Evolutionary conservation across 352 stramenopile species (phyloP).

Genomic region (Globisporangium acanthophoron): DNA sequence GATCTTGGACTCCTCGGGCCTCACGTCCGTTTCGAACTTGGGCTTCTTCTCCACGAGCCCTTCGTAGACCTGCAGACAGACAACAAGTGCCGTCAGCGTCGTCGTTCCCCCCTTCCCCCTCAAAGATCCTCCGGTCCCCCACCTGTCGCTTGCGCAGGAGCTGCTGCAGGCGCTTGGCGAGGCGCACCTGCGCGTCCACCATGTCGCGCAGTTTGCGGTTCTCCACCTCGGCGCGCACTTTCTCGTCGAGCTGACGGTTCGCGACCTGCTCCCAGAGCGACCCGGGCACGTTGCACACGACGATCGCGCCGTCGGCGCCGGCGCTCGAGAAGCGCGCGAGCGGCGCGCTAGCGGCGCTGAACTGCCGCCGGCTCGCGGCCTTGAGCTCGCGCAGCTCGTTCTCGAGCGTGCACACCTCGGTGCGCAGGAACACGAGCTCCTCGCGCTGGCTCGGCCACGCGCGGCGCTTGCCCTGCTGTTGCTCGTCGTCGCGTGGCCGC

Average conservation of each 20-base stretch:
- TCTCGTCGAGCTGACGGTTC: slow-evolving; percentile 17
- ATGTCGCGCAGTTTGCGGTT: slow-evolving; percentile 15
- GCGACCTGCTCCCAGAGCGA: slow-evolving; percentile 18
- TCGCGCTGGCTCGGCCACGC: slow-evolving; percentile 16
- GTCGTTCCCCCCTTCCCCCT: neutral
- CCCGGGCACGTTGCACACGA: slow-evolving; percentile 9
- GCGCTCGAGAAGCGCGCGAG: slow-evolving; percentile 7
- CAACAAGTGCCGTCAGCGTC: neutral
- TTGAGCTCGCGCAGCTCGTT: slow-evolving; percentile 16
- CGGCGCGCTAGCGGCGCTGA: slow-evolving; percentile 1
- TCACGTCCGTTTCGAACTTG: slow-evolving; percentile 10
- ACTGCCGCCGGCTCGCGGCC: slow-evolving; percentile 10
- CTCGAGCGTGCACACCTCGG: slow-evolving; percentile 13
- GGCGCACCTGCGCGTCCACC: slow-evolving; percentile 14
- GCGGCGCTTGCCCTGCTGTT: slow-evolving; percentile 4
- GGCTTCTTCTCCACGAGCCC: slow-evolving; percentile 10
- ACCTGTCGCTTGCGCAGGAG: slow-evolving; percentile 16
- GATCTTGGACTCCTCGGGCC: slow-evolving; percentile 16
- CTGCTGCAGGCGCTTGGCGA: slow-evolving; percentile 14
- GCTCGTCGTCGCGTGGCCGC: slow-evolving; percentile 1
- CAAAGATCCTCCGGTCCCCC: neutral
- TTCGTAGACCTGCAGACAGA: slow-evolving; percentile 7
- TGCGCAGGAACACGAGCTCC: slow-evolving; percentile 15
- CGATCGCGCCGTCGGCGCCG: slow-evolving; percentile 2
- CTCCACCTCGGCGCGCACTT: slow-evolving; percentile 13